A percentile compares a stretch with the other conserved stretches of the same genome.
phyloP scores from a whole-genome alignment of 2,329 filamentous ascomycete species.

The Didymella lethalis region DNA sequence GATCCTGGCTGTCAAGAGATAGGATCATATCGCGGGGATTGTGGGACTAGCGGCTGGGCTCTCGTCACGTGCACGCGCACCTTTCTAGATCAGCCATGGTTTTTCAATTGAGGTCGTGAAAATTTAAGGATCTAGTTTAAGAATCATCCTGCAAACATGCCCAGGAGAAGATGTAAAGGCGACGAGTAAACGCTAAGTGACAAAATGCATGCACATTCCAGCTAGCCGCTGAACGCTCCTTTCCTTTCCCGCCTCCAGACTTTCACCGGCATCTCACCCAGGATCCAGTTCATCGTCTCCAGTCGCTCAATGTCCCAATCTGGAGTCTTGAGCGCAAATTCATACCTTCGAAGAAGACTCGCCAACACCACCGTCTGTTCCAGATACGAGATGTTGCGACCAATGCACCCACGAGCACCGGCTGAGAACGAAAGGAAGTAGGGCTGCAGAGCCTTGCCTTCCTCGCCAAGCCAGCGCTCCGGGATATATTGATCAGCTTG shows the following conservation, averaged over 20 bases:
- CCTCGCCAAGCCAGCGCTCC: slow-evolving; percentile 50
- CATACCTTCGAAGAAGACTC: slow-evolving; percentile 49
- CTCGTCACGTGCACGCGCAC: slow-evolving; percentile 3
- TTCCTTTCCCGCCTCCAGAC: slow-evolving; percentile 45
- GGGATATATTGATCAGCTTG: slow-evolving; percentile 46
- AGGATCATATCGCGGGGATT: slow-evolving; percentile 21
- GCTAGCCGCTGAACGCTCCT: slow-evolving; percentile 20
- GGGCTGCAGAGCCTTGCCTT: slow-evolving; percentile 40
- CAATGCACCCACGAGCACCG: slow-evolving; percentile 42
- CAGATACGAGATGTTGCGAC: slow-evolving; percentile 43
- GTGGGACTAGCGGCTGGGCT: slow-evolving; percentile 19
- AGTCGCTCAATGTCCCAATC: slow-evolving; percentile 47
- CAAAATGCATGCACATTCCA: not conserved
- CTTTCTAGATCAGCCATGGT: not conserved
- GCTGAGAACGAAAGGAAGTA: slow-evolving; percentile 44
- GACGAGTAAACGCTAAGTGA: slow-evolving; percentile 8
- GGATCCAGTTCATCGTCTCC: slow-evolving; percentile 51
- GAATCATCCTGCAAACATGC: not conserved
- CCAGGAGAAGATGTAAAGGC: slow-evolving; percentile 3
- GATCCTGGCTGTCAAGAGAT: slow-evolving; percentile 6
- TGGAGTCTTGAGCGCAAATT: slow-evolving; percentile 48
- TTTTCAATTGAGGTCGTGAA: not conserved
- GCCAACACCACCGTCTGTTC: slow-evolving; percentile 45
- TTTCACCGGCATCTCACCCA: slow-evolving; percentile 51
- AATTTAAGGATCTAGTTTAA: slow-evolving; percentile 2